Evolutionary conservation across 129 eudicot genomes (phyloP).

Genomic region (Smallanthus sonchifolius): DNA sequence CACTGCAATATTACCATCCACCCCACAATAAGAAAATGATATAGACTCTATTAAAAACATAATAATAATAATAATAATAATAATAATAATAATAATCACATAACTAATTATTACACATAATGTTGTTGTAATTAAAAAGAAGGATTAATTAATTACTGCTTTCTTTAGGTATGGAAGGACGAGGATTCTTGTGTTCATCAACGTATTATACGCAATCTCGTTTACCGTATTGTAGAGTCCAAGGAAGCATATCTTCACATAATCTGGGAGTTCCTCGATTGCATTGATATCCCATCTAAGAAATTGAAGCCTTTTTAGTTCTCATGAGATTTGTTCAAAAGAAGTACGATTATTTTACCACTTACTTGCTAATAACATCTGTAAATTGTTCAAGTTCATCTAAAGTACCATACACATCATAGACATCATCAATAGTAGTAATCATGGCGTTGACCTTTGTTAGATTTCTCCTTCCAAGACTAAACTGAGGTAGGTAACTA

Average conservation of each 20-base stretch:
- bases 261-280: slow-evolving; percentile 31
- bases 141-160: slow-evolving; percentile 5
- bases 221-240: slow-evolving; percentile 27
- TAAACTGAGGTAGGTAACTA: slow-evolving; percentile 22
- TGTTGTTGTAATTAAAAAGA: not conserved
- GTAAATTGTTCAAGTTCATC: too few relatives aligned
- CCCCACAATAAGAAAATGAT: not conserved
- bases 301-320: not conserved
- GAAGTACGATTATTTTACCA: not conserved
- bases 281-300: slow-evolving; percentile 37
- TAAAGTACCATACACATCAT: too few relatives aligned
- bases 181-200: slow-evolving; percentile 1
- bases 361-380: slow-evolving; percentile 26
- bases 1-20: slow-evolving; percentile 18
- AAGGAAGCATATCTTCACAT: slow-evolving; percentile 34
- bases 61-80: too few relatives aligned
- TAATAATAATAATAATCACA: not conserved
- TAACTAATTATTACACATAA: not conserved
- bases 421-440: slow-evolving; percentile 47
- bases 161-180: slow-evolving; percentile 25
- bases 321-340: not conserved
- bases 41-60: not conserved
- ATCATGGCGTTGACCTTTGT: slow-evolving; percentile 21
- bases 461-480: slow-evolving; percentile 21
- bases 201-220: slow-evolving; percentile 13